Conservation (phyloP, 148 eudicot genomes). For the Silene latifolia region DNA sequence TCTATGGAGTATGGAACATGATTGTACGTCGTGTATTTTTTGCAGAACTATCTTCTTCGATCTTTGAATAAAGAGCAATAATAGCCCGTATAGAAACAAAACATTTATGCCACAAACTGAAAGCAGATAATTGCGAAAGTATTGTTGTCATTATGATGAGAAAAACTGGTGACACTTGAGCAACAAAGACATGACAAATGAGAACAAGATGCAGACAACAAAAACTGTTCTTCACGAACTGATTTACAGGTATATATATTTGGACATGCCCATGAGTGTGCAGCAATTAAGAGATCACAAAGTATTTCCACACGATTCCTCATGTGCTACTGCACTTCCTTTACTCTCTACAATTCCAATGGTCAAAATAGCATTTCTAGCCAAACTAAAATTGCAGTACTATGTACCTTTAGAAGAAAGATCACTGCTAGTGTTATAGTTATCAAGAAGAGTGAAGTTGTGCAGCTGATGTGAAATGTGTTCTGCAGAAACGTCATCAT, state of each 20-base stretch:
- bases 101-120: background rate
- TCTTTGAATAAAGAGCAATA: background rate
- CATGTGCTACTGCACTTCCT: background rate
- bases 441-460: conserved; percentile 13
- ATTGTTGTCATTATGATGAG: background rate
- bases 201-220: conserved; percentile 5
- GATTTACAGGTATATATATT: conserved; percentile 4
- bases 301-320: conserved; percentile 16
- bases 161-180: background rate
- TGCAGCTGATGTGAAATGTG: conserved; percentile 1
- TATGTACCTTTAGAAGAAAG: background rate
- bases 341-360: background rate
- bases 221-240: background rate
- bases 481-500: background rate
- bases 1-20: background rate
- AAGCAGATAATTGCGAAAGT: background rate
- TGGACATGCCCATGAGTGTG: conserved; percentile 26
- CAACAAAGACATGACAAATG: background rate
- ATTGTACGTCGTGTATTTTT: no score
- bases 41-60: background rate
- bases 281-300: conserved; percentile 22
- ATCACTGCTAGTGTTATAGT: conserved; percentile 13
- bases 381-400: background rate
- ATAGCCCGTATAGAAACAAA: background rate
- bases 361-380: conserved; percentile 1